Conservation (phyloP, 306 rosid genomes). For the Cotoneaster glaucophyllus region DNA sequence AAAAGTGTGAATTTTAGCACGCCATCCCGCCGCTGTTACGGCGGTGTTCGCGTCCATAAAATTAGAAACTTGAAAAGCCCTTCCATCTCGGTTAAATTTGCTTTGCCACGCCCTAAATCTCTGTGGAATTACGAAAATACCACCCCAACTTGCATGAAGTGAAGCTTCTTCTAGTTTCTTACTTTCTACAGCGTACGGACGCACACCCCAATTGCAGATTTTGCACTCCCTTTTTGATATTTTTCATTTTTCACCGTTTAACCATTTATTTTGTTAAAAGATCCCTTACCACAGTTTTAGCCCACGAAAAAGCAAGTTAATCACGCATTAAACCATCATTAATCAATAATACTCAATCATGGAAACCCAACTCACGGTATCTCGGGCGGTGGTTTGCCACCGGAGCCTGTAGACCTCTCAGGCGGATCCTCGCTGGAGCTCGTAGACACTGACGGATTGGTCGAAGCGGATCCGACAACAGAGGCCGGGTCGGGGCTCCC, state of each 20-base stretch:
- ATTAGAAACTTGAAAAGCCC: constrained; percentile 16
- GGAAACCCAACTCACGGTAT: constrained; percentile 68
- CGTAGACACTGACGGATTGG: constrained; percentile 65
- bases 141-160: constrained; percentile 30
- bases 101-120: not conserved
- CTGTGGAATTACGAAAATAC: constrained; percentile 31
- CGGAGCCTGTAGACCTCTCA: constrained; percentile 64
- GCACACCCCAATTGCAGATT: constrained; percentile 7
- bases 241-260: not conserved
- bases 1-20: constrained; percentile 23
- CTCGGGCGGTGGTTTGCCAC: constrained; percentile 51
- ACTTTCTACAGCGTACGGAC: constrained; percentile 38
- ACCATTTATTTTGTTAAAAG: not conserved
- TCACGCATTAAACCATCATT: constrained; percentile 12
- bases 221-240: not conserved
- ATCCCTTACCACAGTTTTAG: not conserved
- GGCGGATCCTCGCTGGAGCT: constrained; percentile 84
- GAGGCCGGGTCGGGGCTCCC: constrained; percentile 19
- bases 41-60: constrained; percentile 26
- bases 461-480: constrained; percentile 31
- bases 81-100: not conserved
- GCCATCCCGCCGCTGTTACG: constrained; percentile 78
- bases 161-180: not conserved
- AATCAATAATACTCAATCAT: constrained; percentile 2
- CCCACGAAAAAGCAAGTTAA: constrained; percentile 19